Evolutionary conservation across 2,329 filamentous ascomycete genomes (phyloP).

Genomic region (Orbilia javanica): DNA sequence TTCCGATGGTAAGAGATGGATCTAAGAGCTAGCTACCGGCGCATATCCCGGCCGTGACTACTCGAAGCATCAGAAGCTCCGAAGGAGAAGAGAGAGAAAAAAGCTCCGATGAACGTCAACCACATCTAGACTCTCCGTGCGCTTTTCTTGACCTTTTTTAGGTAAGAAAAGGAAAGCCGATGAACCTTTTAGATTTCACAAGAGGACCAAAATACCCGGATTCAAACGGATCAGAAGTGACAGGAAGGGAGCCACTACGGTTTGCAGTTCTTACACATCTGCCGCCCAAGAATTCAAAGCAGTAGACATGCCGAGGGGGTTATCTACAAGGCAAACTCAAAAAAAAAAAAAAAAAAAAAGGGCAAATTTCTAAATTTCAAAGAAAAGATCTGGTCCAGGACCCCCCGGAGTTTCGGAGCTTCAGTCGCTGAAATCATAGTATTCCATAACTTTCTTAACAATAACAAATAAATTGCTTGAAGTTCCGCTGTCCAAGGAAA

Average conservation of each 20-base stretch:
- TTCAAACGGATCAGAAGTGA: conserved; percentile 26
- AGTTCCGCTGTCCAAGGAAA: neutral
- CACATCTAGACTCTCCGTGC: neutral
- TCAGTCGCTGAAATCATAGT: neutral
- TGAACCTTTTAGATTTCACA: neutral
- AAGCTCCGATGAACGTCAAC: conserved; percentile 8
- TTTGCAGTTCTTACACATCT: neutral
- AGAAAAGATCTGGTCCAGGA: neutral
- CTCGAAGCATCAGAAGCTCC: neutral
- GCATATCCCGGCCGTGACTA: neutral
- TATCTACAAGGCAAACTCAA: too few relatives aligned
- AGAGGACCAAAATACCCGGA: conserved; percentile 6
- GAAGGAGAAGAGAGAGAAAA: neutral
- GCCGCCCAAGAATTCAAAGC: neutral
- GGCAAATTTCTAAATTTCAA: neutral
- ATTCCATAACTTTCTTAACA: too few relatives aligned
- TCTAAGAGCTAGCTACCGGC: neutral
- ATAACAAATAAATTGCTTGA: conserved; percentile 1
- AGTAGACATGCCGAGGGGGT: too few relatives aligned
- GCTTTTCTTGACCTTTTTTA: neutral
- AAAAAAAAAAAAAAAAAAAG: too few relatives aligned
- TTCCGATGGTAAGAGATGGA: neutral
- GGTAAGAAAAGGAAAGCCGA: neutral
- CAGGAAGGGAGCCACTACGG: too few relatives aligned
- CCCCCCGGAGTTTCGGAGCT: conserved; percentile 5